Base-by-base conservation (phyloP, 352 stramenopile species). In the Pythium vanterpoolii region DNA sequence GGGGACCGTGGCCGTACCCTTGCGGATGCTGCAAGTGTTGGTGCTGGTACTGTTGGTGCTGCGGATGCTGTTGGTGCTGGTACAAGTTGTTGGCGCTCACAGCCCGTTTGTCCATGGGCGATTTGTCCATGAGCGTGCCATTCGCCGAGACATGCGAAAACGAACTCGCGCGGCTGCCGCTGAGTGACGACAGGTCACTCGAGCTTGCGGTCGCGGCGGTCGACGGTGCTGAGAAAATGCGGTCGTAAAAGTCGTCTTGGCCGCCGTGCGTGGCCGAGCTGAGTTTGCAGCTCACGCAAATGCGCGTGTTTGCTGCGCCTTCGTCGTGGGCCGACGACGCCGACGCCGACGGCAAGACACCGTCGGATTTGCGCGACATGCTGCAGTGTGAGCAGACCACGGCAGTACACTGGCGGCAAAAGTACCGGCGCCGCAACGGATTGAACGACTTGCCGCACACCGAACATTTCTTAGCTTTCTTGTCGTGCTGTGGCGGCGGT, bases 391-490 rank as follows among this genome's bases (percentile, higher is more conserved):
- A 79, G 67, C 83, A 93, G 18, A 93, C 70, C 21, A 87, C 71
- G 23, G 64, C 67, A 7, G 69, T 73, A 40, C 83, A 95, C 56
- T 76, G 65, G 28, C 79, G 77, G 65, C 85, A 93, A 47, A 82
- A 72, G 70, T 91, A 86, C 8, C 83, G 81, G 26, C 85, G 71
- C 11, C 81, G 81, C 56, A 95, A 63, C 28, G 81, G 78, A 56
- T 90, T 93, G 60, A 95, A 95, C 55, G 72, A 86, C 72, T 93
- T 95, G 54, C 74, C 77, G 60, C 83, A 95, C 3, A 88, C 69
- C 0, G 77, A 73, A 61, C 85, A 93, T 62, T 89, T 87, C 47
- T 84, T 89, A 23, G 70, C 75, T 56, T 86, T 90, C 55, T 89
- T 89, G 45, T 77, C 71, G 36, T 67, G 60, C 26, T 53, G 52